Evolutionary conservation across 495 filamentous ascomycete species (phyloP), one percentile per base, ranked within the genome.

Genomic region (Aspergillus leporis): DNA sequence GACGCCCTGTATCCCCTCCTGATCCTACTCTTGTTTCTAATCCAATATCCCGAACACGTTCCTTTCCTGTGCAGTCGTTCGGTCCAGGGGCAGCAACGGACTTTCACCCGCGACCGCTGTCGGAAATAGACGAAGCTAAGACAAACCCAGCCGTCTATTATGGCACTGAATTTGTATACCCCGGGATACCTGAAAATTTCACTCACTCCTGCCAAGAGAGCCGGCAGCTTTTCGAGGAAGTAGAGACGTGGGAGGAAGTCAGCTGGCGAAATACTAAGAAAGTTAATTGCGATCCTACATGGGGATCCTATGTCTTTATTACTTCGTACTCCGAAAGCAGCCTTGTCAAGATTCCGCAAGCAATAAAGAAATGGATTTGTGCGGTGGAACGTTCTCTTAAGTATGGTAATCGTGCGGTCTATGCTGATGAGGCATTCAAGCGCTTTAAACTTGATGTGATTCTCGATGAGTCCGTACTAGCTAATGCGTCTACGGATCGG

Each of bases 221-320:
- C 45, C 45, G 16, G 19, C 3, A 48, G 45, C 45, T 43, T 61
- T 19, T 53, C 13, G 22, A 53, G n/a, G 51, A 53, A 41, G 31
- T 31, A 19, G 54, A 53, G 22, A 18, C 13, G 12, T 53, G 31
- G 30, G 30, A 36, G 22, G 14, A 12, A 36, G 14, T 38, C 14
- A 38, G 34, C 34, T 38, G 34, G 10, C 34, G 13, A 38, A 38
- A 38, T 14, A 13, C 9, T 13, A 13, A 38, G 34, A 38, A 13
- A 38, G 8, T 40, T 9, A 19, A 36, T 18, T 4, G 22, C 16
- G 23, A 53, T 41, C 51, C 51, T 1, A 40, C 51, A 30, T 40
- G 31, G 31, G 51, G 51, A 6, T 53, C 8, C 31, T 53, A 53
- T 41, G 51, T 40, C 28, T 53, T 53, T 25, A 25, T 53, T 16